Base-by-base conservation (phyloP, 2,329 filamentous ascomycete species). In the Talaromyces marneffei region DNA sequence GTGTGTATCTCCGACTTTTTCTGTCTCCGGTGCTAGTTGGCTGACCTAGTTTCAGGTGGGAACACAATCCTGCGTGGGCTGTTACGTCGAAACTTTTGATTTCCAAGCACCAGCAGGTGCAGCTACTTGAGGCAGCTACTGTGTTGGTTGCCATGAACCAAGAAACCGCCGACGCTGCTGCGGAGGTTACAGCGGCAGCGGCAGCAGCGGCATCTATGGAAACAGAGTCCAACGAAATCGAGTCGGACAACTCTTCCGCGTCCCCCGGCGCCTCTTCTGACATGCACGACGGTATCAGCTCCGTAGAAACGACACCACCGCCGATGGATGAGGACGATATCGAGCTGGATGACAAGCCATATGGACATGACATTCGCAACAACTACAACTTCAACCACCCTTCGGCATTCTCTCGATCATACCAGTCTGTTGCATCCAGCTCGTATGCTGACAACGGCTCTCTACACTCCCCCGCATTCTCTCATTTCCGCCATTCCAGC, bases 91-190 rank as follows among this genome's bases (percentile, higher is more conserved):
- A 97, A 80, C 83, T 97, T 73, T 87, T 97, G 74, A 97, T 99
- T 70, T 97, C 93, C 69, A 99, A 99, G 83, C 94, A 99, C 77
- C 94, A 99, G 79, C 94, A 99, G 80, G 94, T 99, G 58, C 94
- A 99, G 77, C 84, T 99, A 63, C 85, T 99, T 63, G 94, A 99
- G 78, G 94, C 94, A 42, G 94, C 94, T 40, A 96, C 92, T n/a
- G 94, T 97, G 57, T 82, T 99, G 66, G 88, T 97, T 62, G 88
- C 87, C 71, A 97, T 99, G 92, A 97, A 86, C 71, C 74, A 79
- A 61, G 82, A 88, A 64, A 82, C 81, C 53, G 79, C 83, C 42
- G 87, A 85, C 4, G 83, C 87, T 50, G 85, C 86, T 20, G 85
- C 87, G 12, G 58, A 60, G 25, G 48, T 59, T n/a, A 18, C 57